Conservation (phyloP, 2,329 filamentous ascomycete species). For the Capronia epimyces region DNA sequence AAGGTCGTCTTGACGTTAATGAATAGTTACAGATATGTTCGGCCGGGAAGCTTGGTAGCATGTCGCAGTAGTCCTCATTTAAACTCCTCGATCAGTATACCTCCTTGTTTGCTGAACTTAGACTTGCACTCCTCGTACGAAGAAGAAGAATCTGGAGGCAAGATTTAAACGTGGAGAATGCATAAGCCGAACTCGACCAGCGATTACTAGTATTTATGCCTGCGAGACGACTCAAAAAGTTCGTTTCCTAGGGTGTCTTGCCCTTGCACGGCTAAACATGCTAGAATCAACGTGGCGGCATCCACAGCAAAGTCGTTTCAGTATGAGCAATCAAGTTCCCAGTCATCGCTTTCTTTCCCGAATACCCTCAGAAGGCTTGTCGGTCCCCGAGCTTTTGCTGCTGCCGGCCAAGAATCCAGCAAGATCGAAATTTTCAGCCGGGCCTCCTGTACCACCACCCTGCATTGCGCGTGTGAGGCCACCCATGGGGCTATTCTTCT, state of each 20-base stretch:
- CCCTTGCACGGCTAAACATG: neutral
- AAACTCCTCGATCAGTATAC: no score
- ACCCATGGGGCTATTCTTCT: slow-evolving; percentile 66
- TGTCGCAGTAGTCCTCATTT: no score
- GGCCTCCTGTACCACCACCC: slow-evolving; percentile 38
- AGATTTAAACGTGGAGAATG: no score
- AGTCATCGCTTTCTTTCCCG: slow-evolving; percentile 23
- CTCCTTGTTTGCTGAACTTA: no score
- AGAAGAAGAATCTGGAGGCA: no score
- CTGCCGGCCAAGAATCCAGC: slow-evolving; percentile 60
- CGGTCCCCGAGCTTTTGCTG: slow-evolving; percentile 34
- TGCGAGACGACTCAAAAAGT: no score
- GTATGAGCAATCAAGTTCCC: neutral
- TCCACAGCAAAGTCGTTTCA: neutral
- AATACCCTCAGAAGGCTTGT: slow-evolving; percentile 13
- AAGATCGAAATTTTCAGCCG: slow-evolving; percentile 60
- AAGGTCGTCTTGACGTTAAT: slow-evolving; percentile 4
- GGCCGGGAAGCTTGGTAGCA: no score
- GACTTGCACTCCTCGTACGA: no score
- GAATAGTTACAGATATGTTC: no score
- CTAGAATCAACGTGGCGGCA: neutral
- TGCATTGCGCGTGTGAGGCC: slow-evolving; percentile 56
- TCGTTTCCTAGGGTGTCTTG: no score
- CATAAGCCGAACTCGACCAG: no score
- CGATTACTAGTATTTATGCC: no score